Evolutionary conservation across 225 moss, liverwort and hornwort genomes (phyloP).

Genomic region (Climacium dendroides): DNA sequence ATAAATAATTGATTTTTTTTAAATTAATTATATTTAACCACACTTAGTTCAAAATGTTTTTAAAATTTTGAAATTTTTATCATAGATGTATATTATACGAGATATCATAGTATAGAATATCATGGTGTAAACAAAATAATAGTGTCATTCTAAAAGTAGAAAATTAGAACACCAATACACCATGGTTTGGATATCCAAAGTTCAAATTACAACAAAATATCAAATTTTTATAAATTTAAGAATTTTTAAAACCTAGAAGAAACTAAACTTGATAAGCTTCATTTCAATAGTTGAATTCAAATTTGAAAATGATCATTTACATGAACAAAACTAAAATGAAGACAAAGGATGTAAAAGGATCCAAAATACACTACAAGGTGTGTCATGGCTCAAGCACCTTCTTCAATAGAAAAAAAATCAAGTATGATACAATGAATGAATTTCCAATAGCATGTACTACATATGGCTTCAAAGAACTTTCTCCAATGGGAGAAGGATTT

Average conservation of each 20-base stretch:
- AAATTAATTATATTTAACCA: too few species aligned
- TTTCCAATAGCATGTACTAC: neutral
- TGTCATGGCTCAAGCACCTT: rapidly evolving
- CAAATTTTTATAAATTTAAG: neutral
- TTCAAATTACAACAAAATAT: neutral
- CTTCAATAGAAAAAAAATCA: neutral
- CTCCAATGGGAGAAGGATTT: rapidly evolving
- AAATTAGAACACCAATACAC: rapidly evolving
- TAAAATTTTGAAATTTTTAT: neutral
- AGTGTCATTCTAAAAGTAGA: neutral
- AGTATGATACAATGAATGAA: neutral
- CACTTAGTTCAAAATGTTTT: neutral
- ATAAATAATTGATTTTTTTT: too few species aligned
- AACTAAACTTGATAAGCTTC: neutral
- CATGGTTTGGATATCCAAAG: neutral
- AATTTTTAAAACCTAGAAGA: neutral
- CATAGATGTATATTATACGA: neutral
- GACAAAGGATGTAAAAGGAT: neutral
- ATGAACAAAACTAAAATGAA: neutral
- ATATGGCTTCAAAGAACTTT: neutral
- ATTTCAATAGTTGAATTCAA: neutral
- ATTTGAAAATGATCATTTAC: neutral
- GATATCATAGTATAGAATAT: neutral
- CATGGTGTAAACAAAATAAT: rapidly evolving
- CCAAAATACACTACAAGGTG: neutral